A percentile compares a stretch with the other conserved stretches of the same genome.
Conservation (phyloP, 768 basidiomycete species). For the Macrolepiota fuliginosa region DNA sequence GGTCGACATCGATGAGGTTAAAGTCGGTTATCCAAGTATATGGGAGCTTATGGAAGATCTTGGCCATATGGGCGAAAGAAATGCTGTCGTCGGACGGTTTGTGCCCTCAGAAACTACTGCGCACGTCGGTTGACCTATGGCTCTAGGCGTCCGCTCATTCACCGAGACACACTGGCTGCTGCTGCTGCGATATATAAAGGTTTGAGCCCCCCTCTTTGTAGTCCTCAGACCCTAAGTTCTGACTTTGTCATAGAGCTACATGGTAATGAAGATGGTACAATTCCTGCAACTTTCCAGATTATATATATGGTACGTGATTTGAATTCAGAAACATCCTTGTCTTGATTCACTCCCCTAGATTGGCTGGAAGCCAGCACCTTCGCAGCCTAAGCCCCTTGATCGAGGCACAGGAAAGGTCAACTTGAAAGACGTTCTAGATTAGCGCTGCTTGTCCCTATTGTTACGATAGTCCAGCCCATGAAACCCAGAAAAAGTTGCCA, state of each 20-base stretch:
- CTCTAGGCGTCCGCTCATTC: constrained; percentile 60
- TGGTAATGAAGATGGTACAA: constrained; percentile 75
- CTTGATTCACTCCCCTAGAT: constrained; percentile 26
- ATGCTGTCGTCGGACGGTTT: constrained; percentile 84
- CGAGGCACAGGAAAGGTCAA: constrained; percentile 44
- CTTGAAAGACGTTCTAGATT: constrained; percentile 39
- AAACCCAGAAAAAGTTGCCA: background rate
- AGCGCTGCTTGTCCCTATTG: background rate
- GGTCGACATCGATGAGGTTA: constrained; percentile 93
- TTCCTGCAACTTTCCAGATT: constrained; percentile 95
- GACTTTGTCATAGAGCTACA: constrained; percentile 61
- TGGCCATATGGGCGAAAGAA: constrained; percentile 95
- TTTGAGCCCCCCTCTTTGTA: constrained; percentile 21
- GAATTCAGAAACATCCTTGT: background rate
- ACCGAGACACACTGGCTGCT: constrained; percentile 85
- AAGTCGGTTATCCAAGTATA: constrained; percentile 89
- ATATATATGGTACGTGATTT: constrained; percentile 75
- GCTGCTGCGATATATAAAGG: constrained; percentile 95
- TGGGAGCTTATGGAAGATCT: constrained; percentile 95
- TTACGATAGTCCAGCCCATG: background rate
- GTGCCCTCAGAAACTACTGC: constrained; percentile 14
- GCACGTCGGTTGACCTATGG: background rate
- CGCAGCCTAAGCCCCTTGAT: constrained; percentile 42
- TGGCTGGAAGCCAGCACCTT: constrained; percentile 45
- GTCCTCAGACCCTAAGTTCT: background rate